Conservation (phyloP, 129 eudicot genomes). For the Deinandra increscens region DNA sequence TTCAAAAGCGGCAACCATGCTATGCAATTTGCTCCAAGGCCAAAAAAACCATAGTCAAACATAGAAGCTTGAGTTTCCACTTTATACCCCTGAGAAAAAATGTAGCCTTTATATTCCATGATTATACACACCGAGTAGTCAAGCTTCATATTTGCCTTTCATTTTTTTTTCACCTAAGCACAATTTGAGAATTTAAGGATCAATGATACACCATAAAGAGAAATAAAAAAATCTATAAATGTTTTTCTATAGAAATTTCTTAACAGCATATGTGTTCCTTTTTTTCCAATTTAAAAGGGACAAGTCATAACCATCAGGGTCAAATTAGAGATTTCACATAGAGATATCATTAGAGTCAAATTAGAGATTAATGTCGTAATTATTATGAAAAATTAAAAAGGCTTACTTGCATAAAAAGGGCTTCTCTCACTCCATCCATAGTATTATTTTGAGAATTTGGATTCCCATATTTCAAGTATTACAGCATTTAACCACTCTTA, state of each 20-base stretch:
- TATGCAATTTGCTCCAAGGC: too few species aligned
- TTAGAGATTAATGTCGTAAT: not conserved
- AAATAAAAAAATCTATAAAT: not conserved
- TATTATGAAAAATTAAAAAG: not conserved
- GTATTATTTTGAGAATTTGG: slow-evolving; percentile 67
- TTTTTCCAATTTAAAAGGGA: not conserved
- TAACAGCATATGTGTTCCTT: not conserved
- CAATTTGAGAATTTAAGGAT: slow-evolving; percentile 15
- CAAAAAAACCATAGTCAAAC: too few species aligned
- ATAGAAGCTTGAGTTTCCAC: too few species aligned
- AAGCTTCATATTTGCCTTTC: too few species aligned
- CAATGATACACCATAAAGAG: not conserved
- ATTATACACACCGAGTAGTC: too few species aligned
- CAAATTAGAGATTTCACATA: not conserved
- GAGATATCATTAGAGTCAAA: not conserved
- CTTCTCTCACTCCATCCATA: slow-evolving; percentile 90
- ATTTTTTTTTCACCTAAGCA: too few species aligned
- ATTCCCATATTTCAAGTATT: slow-evolving; percentile 76
- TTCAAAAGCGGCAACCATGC: too few species aligned
- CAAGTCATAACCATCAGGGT: not conserved
- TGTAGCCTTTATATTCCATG: too few species aligned
- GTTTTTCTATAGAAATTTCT: not conserved
- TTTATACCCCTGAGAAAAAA: too few species aligned
- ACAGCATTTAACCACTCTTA: slow-evolving; percentile 50
- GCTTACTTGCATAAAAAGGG: slow-evolving; percentile 77